These are phyloP conservation scores for Haplosporangium sp. DNA, from an alignment of 371 early-diverging fungal species.

Conservation along the genomic window DNA sequence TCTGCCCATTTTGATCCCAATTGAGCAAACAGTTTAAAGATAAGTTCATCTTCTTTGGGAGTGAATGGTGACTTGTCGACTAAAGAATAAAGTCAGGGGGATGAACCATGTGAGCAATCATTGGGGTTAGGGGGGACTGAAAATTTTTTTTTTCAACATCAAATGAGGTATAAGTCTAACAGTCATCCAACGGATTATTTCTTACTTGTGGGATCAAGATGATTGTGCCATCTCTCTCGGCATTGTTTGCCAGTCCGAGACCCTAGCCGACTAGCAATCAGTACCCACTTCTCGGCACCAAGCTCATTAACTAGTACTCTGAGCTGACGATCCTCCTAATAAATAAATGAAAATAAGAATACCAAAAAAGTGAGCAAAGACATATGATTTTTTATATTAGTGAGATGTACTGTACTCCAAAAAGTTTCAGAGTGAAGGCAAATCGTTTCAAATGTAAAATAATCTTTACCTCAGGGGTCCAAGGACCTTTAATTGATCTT, in stretches of 20 bases:
- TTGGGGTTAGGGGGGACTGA: no score
- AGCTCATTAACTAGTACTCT: slow-evolving; percentile 42
- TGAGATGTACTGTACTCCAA: no score
- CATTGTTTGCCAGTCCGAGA: slow-evolving; percentile 58
- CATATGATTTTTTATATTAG: no score
- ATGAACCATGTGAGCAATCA: no score
- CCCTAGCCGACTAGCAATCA: slow-evolving; percentile 52
- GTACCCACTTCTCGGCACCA: slow-evolving; percentile 58
- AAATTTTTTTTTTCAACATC: no score
- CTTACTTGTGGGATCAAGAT: slow-evolving; percentile 55
- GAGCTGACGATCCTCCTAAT: slow-evolving; percentile 54
- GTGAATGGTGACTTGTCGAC: slow-evolving; percentile 59
- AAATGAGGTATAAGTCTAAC: no score
- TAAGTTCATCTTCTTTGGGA: slow-evolving; percentile 50
- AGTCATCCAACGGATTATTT: not conserved
- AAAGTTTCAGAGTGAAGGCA: no score
- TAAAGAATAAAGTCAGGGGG: not conserved
- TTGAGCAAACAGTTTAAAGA: slow-evolving; percentile 50
- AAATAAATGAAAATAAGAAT: not conserved
- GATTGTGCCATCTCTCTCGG: slow-evolving; percentile 57
- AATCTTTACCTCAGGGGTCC: slow-evolving; percentile 54
- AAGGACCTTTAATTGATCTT: slow-evolving; percentile 56
- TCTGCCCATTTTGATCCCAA: slow-evolving; percentile 59
- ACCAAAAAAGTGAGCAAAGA: not conserved
- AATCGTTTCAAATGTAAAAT: no score